Conservation (phyloP, 345 rosid genomes). For the Gossypium ekmanianum region DNA sequence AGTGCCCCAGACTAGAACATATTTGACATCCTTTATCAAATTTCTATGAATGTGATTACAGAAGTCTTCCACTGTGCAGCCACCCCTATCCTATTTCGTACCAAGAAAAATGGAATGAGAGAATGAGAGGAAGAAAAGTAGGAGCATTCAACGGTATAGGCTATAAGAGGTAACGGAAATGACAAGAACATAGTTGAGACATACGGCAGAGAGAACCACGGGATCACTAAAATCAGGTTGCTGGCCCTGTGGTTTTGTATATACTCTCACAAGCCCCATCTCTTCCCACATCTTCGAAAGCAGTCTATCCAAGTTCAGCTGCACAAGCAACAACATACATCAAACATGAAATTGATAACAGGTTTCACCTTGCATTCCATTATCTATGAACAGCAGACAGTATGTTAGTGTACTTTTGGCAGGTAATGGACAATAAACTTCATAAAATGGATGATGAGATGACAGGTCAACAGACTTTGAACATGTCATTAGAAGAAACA, state of each 20-base stretch:
- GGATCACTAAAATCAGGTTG: slow-evolving; percentile 97
- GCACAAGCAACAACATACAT: slow-evolving; percentile 31
- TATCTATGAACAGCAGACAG: neutral
- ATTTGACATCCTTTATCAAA: slow-evolving; percentile 92
- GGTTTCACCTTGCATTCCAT: neutral
- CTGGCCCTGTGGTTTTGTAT: slow-evolving; percentile 97
- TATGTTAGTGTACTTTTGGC: neutral
- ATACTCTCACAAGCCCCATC: slow-evolving; percentile 74
- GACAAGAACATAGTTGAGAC: slow-evolving; percentile 23
- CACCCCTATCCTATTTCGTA: slow-evolving; percentile 78
- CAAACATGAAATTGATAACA: neutral
- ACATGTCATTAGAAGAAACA: neutral
- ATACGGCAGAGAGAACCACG: slow-evolving; percentile 78
- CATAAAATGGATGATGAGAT: neutral
- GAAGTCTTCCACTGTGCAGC: slow-evolving; percentile 91
- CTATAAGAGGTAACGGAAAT: neutral
- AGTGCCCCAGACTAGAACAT: slow-evolving; percentile 92
- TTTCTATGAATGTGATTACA: slow-evolving; percentile 93
- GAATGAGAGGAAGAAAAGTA: neutral
- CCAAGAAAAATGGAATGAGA: slow-evolving; percentile 8
- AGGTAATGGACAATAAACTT: neutral
- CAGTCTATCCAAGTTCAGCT: slow-evolving; percentile 96
- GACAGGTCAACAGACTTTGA: neutral
- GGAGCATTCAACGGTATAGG: neutral
- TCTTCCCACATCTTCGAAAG: slow-evolving; percentile 95